A percentile compares a stretch with the other conserved stretches of the same genome.
phyloP scores from a whole-genome alignment of 1,139 yeast genomes.

The Protomyces pachydermus region DNA sequence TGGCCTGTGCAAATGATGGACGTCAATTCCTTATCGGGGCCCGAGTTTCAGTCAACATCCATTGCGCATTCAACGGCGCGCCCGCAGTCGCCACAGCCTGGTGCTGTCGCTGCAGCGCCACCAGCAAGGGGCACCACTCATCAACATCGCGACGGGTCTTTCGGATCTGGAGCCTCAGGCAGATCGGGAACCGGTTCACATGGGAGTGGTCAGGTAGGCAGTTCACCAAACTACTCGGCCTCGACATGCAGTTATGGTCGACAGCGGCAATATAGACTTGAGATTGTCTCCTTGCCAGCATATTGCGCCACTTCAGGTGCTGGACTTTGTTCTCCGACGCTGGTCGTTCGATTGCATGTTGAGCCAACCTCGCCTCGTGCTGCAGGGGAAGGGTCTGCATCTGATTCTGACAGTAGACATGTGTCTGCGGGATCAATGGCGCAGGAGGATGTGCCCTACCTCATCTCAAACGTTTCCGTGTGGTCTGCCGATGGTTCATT shows the following conservation, averaged over 20 bases:
- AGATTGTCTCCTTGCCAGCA: neutral
- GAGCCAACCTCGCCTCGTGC: neutral
- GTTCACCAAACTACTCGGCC: neutral
- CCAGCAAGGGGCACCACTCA: too few species aligned
- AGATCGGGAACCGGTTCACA: neutral
- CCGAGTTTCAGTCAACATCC: too few species aligned
- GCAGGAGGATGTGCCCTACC: conserved; percentile 16
- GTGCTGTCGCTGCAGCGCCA: too few species aligned
- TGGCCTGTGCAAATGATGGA: too few species aligned
- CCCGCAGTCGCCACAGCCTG: too few species aligned
- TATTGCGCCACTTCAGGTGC: conserved; percentile 18
- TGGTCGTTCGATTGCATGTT: conserved; percentile 4
- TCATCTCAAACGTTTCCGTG: conserved; percentile 2
- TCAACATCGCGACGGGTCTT: neutral
- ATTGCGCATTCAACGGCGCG: too few species aligned
- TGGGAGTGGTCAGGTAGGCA: neutral
- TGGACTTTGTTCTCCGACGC: conserved; percentile 3
- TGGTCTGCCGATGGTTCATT: neutral
- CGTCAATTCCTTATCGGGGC: too few species aligned
- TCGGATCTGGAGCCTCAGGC: neutral
- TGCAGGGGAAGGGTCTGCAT: neutral
- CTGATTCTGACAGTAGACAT: neutral
- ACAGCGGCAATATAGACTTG: neutral
- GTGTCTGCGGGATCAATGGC: neutral
- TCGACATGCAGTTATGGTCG: neutral